Evolutionary conservation across 2,329 filamentous ascomycete genomes (phyloP).

Genomic region (Pseudopithomyces maydicus): DNA sequence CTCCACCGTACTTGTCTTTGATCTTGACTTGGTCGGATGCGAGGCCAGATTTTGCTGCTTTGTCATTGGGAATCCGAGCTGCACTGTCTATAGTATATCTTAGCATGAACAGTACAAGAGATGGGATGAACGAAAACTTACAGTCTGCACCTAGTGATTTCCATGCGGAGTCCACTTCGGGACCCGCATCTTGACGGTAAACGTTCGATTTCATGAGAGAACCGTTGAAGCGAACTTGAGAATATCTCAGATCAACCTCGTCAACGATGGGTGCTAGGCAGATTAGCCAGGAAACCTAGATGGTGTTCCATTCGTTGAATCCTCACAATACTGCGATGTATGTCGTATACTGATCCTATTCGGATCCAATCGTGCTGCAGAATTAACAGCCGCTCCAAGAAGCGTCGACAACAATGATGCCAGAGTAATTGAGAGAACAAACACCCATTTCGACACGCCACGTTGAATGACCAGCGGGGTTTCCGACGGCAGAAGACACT

Average conservation of each 20-base stretch:
- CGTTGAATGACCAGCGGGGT: neutral
- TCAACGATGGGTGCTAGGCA: constrained; percentile 38
- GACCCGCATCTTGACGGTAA: constrained; percentile 56
- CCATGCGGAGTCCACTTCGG: constrained; percentile 65
- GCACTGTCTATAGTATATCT: constrained; percentile 27
- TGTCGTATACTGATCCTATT: constrained; percentile 35
- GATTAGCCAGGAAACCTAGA: neutral
- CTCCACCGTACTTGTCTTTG: constrained; percentile 61
- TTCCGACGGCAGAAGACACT: neutral
- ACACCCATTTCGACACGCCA: constrained; percentile 22
- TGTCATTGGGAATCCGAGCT: constrained; percentile 55
- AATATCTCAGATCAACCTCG: constrained; percentile 50
- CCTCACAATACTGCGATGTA: constrained; percentile 40
- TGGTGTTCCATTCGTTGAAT: neutral
- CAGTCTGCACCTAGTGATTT: constrained; percentile 58
- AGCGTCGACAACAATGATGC: constrained; percentile 26
- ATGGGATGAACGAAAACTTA: constrained; percentile 33
- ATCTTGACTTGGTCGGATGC: constrained; percentile 62
- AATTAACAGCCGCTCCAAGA: constrained; percentile 25
- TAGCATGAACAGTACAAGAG: neutral
- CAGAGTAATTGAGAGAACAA: constrained; percentile 16
- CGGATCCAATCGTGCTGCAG: constrained; percentile 20
- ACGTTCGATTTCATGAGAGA: constrained; percentile 60
- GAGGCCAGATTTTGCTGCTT: constrained; percentile 57
- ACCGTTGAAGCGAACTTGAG: constrained; percentile 58